Evolutionary conservation across 257 asterid genomes (phyloP), one percentile per base, ranked within the genome.

Genomic region (Solanum bukasovii): DNA sequence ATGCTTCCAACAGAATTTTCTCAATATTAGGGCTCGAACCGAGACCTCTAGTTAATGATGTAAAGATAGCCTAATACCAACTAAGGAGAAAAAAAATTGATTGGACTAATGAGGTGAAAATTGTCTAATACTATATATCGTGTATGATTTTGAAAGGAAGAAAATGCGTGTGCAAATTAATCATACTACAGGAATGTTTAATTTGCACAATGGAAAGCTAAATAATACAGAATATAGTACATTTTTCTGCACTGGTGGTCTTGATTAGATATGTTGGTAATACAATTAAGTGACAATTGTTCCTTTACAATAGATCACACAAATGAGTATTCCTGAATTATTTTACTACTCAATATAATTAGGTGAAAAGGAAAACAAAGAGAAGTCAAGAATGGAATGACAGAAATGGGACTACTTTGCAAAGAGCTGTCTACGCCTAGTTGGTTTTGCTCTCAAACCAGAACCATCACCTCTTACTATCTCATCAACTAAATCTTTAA

Each of bases 401-500:
- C 33, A 40, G 68, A 67, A 37, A 56, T 4, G 34, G 56, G 61
- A 61, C 89, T 92, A 95, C 90, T 93, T 92, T 21, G 89, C 68
- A 88, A 93, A 90, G 87, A 92, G 91, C 86, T 90, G 92, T 86
- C 93, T 92, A n/a, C 92, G 92, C 91, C 92, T 88, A 63, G 89
- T 90, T 9, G 92, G 91, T 70, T 93, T 97, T 38, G 65, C 89
- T 85, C 83, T 91, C 92, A 87, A 85, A 87, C 93, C 93, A 84
- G 89, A 82, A 25, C 93, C 92, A 87, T 93, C 96, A 13, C 99
- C 98, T 9, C 90, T 91, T 89, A 97, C 98, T 83, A 96, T 88
- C 91, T 97, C 99, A 38, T 91, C 89, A 49, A 97, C 95, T 88
- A 97, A 92, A 88, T 97, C 99, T 65, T 95, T 97, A 83, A 95